Evolutionary conservation across 805 yeast genomes (phyloP).

Genomic region (Martiniozyma abietophila): DNA sequence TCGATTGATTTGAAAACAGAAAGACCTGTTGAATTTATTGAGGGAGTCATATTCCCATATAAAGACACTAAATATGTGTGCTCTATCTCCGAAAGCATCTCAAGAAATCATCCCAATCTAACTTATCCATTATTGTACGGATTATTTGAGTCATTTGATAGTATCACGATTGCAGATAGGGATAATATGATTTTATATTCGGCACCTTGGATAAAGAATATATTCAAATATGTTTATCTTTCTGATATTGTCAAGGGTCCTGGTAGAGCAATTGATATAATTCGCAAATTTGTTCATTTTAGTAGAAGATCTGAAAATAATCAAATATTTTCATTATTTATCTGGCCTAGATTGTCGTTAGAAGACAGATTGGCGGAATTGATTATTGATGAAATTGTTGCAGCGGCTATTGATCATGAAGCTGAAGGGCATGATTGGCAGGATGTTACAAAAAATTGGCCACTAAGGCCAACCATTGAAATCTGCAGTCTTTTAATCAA

Average conservation of each 20-base stretch:
- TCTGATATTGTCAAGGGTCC: conserved; percentile 50
- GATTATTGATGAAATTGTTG: conserved; percentile 64
- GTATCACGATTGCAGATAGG: conserved; percentile 27
- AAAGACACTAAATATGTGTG: conserved; percentile 55
- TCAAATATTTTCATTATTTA: conserved; percentile 43
- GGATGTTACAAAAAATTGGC: conserved; percentile 50
- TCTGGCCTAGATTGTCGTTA: conserved; percentile 60
- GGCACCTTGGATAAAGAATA: conserved; percentile 68
- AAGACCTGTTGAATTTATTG: conserved; percentile 41
- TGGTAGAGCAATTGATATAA: conserved; percentile 48
- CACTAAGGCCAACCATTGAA: conserved; percentile 61
- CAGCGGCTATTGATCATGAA: conserved; percentile 65
- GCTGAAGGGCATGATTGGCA: conserved; percentile 69
- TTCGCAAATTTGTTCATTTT: conserved; percentile 52
- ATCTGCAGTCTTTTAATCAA: conserved; percentile 56
- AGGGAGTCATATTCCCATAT: conserved; percentile 58
- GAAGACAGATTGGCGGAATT: conserved; percentile 51
- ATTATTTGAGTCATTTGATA: conserved; percentile 43
- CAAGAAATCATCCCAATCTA: conserved; percentile 46
- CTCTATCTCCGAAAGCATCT: conserved; percentile 46
- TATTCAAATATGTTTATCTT: conserved; percentile 47
- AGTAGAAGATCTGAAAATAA: conserved; percentile 43
- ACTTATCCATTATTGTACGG: conserved; percentile 47
- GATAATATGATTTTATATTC: conserved; percentile 41
- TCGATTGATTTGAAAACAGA: conserved; percentile 56